Base-by-base conservation (phyloP, 179 eudicot species). In the Corrigiola litoralis region DNA sequence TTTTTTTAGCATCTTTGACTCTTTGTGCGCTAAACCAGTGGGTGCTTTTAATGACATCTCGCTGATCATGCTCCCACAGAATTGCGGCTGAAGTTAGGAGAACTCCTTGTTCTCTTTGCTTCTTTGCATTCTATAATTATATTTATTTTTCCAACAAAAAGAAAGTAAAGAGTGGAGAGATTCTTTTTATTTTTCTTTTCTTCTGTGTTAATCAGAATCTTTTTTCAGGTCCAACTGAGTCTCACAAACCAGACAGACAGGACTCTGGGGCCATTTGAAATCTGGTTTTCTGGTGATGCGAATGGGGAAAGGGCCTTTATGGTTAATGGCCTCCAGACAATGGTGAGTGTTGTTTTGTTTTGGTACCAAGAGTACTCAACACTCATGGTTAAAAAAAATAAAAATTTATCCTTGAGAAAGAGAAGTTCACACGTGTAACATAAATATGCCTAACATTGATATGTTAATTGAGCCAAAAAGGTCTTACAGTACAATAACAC, bases 191-290 rank as follows among this genome's bases (percentile, higher is more conserved):
- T 25, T 21, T 16, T 10, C 21, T 67, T 29, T 36, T 47, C n/a
- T n/a, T n/a, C n/a, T n/a, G n/a, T 57, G 24, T 25, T 74, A 24
- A 78, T 29, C 21, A 27, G 8, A 13, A 46, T 41, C 54, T 49
- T 49, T 23, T 51, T 79, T 40, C 58, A 94, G 99, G 97, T 90
- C 54, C 72, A 69, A 59, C 77, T 90, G 78, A 82, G 80, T 72
- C 89, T 94, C 71, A 70, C 70, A 47, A 94, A 94, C 79, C 88
- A 82, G 77, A 90, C 95, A n/a, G 99, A 94, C 47, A 81, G 86
- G 75, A 67, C 81, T 37, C 42, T 90, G 73, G 99, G 99, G 41
- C 99, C 99, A 16, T 94, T 94, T 73, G 94, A 90, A 75, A 82
- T 83, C 60, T 84, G 85, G 89, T 70, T 90, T 71, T 79, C 91